These are phyloP conservation scores for Aspergillus mulundensis DNA, from an alignment of 495 filamentous ascomycete species.

Conservation along the genomic window DNA sequence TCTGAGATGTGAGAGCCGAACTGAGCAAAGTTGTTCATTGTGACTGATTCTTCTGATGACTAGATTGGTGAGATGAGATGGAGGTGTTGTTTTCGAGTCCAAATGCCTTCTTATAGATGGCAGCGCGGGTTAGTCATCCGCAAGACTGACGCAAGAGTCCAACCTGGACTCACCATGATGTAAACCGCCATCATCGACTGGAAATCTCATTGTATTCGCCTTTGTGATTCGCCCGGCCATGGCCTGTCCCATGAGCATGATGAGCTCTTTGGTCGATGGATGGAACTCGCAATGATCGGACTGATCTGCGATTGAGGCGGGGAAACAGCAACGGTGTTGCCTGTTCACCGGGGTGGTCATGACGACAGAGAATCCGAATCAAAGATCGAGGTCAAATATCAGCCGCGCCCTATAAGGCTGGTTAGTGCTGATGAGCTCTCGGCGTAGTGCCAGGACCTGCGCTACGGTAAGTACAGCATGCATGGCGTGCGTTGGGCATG, in stretches of 20 bases:
- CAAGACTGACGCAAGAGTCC: neutral
- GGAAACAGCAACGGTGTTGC: too few species aligned
- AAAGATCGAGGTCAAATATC: neutral
- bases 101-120: neutral
- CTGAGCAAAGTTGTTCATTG: conserved; percentile 33
- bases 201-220: neutral
- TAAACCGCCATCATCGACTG: neutral
- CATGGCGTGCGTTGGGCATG: too few species aligned
- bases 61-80: neutral
- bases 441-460: too few species aligned
- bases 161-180: neutral
- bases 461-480: too few species aligned
- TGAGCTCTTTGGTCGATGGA: too few species aligned
- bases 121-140: neutral
- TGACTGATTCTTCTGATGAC: neutral
- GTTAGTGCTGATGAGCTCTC: neutral
- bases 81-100: too few species aligned
- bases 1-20: conserved; percentile 26
- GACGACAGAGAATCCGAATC: neutral
- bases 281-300: too few species aligned
- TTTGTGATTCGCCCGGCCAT: too few species aligned
- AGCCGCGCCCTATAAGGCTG: neutral
- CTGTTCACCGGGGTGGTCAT: neutral
- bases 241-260: too few species aligned
- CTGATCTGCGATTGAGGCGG: too few species aligned